Evolutionary conservation across 1,139 yeast species (phyloP).

Genomic region (Nakaseomyces delphensis): DNA sequence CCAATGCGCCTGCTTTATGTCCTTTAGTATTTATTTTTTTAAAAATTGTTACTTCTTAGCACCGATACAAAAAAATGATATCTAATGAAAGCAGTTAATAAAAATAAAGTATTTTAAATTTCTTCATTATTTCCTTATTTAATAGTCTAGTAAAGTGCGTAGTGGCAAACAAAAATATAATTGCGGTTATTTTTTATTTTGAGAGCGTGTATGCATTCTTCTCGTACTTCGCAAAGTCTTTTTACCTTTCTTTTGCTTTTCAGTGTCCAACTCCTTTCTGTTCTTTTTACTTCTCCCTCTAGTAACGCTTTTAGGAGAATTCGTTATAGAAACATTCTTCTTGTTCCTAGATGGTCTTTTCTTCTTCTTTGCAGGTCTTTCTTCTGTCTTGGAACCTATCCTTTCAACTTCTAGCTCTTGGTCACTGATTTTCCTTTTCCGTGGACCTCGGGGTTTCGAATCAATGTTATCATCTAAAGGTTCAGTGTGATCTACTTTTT

Average conservation of each 20-base stretch:
- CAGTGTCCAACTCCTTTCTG: not conserved
- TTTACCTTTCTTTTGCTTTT: not conserved
- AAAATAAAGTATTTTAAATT: too few relatives aligned
- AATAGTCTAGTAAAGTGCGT: not conserved
- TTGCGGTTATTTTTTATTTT: not conserved
- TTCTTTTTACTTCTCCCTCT: not conserved
- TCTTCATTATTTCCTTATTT: too few relatives aligned
- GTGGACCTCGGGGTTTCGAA: not conserved
- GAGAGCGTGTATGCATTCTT: conserved; percentile 4
- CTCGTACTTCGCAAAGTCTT: conserved; percentile 1
- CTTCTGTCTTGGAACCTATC: not conserved
- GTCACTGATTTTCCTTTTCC: not conserved
- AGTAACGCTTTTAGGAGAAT: not conserved
- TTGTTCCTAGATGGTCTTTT: not conserved
- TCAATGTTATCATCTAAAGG: not conserved
- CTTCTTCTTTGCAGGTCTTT: not conserved
- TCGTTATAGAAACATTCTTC: not conserved
- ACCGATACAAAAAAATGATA: conserved; percentile 1
- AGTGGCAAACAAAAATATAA: not conserved
- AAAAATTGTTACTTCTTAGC: not conserved
- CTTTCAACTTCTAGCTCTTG: not conserved
- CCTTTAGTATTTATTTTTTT: too few relatives aligned
- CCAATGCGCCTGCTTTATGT: too few relatives aligned
- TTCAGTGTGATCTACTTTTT: not conserved
- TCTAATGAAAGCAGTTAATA: not conserved